Evolutionary conservation across 2,329 filamentous ascomycete genomes (phyloP), one percentile per base, ranked within the genome.

Genomic region (Leptographium lundbergii): DNA sequence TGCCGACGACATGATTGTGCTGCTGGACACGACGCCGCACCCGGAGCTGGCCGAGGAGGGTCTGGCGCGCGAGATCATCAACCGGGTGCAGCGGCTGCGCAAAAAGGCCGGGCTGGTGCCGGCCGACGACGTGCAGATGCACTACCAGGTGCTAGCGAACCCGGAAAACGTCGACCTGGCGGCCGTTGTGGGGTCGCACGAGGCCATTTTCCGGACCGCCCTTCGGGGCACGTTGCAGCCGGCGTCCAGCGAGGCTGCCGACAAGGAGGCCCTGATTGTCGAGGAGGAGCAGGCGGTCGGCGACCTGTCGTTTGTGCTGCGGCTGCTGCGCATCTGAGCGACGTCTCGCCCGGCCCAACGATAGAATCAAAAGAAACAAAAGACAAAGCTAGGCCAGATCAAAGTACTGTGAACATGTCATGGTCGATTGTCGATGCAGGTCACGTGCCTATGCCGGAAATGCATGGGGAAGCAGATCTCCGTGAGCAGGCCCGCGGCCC

Each of bases 61-160:
- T 58, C 74, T 99, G 58, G 92, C 89, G 1, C 82, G 94, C 67
- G 94, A 97, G 73, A 87, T 99, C 64, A 88, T 99, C 76, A 89
- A 95, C 71, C 86, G 92, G 48, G 88, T 99, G 25, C 94, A 99
- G 74, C 83, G 89, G 65, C 78, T 97, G 63, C 85, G 94, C 64
- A 99, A 99, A 82, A 94, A 94, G 77, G 91, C 91, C 9, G 90
- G 90, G 0, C 78, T 99, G 57, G 84, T 91, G 63, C 85, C 91
- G 1, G 97, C 92, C 0, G 94, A 99, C 68, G 94, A 97, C 68
- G 86, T 99, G 63, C 89, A 87, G 74, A 96, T 99, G 88, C 88
- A 95, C 71, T 97, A 96, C 74, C 80, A 79, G 60, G 84, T 97
- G 6, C 74, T 95, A 55, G 80, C 82, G 9, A 91, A 96, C 68